Evolutionary conservation across 2,329 filamentous ascomycete species (phyloP), one percentile per base, ranked within the genome.

Genomic region (Apiospora sp.): DNA sequence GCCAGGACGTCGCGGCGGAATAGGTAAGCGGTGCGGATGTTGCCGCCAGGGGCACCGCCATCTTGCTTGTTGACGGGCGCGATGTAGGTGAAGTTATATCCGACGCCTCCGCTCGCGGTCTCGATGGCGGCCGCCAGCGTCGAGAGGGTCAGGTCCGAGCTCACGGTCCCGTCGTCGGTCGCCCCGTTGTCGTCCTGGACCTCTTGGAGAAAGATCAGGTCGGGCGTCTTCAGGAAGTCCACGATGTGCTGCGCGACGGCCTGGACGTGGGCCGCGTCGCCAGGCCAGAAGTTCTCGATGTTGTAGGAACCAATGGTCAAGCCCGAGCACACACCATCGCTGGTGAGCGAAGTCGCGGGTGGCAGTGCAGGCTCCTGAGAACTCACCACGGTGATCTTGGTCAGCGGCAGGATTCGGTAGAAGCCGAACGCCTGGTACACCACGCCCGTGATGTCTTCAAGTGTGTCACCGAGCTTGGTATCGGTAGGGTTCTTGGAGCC

Each of bases 21-120:
- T 14, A 94, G 85, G 82, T 93, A 94, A 0, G 91, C 92, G 67
- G 86, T 84, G 64, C 92, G 92, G 80, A 94, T 94, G 83, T 94
- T 94, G 49, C 91, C 92, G 19, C 92, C 92, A 1, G 91, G 89
- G 74, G 89, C 83, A 46, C 92, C 92, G 72, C 92, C 92, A 75
- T 93, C 91, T 74, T 86, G 76, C 80, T 88, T 85, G 79, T 93
- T 83, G 46, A 87, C 81, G 1, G 92, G 92, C 61, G 84, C 85
- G 71, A 94, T 86, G 74, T 90, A 87, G 41, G 87, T 83, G 77
- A 87, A 93, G 54, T 84, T 82, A 82, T 94, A 94, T 58, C 80
- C 76, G 1, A 88, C 84, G 34, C 87, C 87, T 10, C 54, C 54
- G 49, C 83, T 85, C 13, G 85, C 82, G 3, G 79, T 77, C 64